Percentiles rank a stretch among this genome's conserved stretches.
These are phyloP conservation scores for Rachicladosporium sp. DNA, from an alignment of 2,329 filamentous ascomycete species.

Conservation along the genomic window DNA sequence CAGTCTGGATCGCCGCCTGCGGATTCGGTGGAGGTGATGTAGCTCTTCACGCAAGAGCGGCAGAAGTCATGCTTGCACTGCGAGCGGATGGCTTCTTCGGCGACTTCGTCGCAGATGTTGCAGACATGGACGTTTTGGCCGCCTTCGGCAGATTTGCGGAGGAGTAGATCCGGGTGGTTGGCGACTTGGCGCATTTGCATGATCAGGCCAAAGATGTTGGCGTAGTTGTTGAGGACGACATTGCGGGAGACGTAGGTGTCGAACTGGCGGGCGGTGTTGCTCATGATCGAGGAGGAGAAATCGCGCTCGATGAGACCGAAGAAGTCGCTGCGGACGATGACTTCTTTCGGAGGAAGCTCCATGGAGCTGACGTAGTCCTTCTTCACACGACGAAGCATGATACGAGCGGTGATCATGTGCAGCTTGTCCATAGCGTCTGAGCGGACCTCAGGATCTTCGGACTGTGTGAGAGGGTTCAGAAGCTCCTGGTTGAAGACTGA, in stretches of 20 bases:
- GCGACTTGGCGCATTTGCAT: conserved; percentile 99
- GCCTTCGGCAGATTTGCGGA: conserved; percentile 75
- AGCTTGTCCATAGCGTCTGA: conserved; percentile 66
- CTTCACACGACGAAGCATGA: conserved; percentile 94
- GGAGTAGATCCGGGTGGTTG: conserved; percentile 85
- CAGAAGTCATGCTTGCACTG: conserved; percentile 90
- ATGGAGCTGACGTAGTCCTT: conserved; percentile 86
- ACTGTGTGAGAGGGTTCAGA: conserved; percentile 57
- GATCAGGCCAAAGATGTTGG: conserved; percentile 96
- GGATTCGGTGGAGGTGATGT: conserved; percentile 64
- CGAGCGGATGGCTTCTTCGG: conserved; percentile 87
- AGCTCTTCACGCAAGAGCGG: conserved; percentile 65
- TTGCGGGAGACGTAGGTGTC: conserved; percentile 91
- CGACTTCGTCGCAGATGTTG: conserved; percentile 90
- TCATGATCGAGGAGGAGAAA: conserved; percentile 93
- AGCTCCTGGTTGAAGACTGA: conserved; percentile 92
- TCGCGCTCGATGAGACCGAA: conserved; percentile 95
- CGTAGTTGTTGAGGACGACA: conserved; percentile 90
- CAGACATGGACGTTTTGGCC: conserved; percentile 87
- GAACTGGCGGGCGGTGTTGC: conserved; percentile 74
- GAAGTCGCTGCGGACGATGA: conserved; percentile 85
- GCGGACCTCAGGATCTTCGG: conserved; percentile 41
- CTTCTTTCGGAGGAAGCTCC: conserved; percentile 91
- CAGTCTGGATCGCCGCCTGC: conserved; percentile 54
- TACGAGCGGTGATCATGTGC: conserved; percentile 75